Percentiles rank a stretch among this genome's conserved stretches.
phyloP scores from a whole-genome alignment of 2,329 filamentous ascomycete species.

The Lachnellula hyalina region DNA sequence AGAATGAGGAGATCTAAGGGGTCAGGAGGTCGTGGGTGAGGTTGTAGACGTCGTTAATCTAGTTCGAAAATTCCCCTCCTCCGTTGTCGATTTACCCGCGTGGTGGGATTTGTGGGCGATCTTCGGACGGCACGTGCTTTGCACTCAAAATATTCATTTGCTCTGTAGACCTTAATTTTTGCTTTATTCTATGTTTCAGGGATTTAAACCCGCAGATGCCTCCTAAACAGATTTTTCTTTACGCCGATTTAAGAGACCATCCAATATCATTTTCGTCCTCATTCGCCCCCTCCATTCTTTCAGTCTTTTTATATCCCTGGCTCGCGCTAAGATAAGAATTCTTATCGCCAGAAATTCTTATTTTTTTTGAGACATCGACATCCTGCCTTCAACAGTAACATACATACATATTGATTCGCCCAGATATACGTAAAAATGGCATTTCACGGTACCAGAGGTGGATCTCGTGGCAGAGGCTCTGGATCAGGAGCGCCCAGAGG shows the following conservation, averaged over 20 bases:
- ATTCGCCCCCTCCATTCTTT: not conserved
- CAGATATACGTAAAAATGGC: conserved; percentile 16
- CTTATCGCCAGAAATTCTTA: not conserved
- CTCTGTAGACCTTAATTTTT: too few relatives aligned
- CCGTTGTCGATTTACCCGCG: conserved; percentile 1
- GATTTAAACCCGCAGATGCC: too few relatives aligned
- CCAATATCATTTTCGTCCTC: not conserved
- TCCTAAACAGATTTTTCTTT: too few relatives aligned
- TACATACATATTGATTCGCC: not conserved
- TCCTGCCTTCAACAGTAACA: not conserved
- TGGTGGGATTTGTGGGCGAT: conserved; percentile 5
- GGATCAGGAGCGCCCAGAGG: conserved; percentile 23
- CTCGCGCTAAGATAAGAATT: conserved; percentile 46
- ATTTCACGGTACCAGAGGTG: conserved; percentile 25
- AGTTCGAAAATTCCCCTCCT: conserved; percentile 14
- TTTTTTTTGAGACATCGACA: not conserved
- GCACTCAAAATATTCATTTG: too few relatives aligned
- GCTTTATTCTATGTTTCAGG: too few relatives aligned
- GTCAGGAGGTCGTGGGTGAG: conserved; percentile 10
- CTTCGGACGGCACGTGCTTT: not conserved
- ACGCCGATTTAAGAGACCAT: not conserved
- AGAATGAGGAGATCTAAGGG: conserved; percentile 3
- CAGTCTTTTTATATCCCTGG: not conserved
- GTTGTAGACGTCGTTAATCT: conserved; percentile 6
- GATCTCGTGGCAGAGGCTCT: conserved; percentile 16